Evolutionary conservation across 306 rosid genomes (phyloP).

Genomic region (Urtica urens): DNA sequence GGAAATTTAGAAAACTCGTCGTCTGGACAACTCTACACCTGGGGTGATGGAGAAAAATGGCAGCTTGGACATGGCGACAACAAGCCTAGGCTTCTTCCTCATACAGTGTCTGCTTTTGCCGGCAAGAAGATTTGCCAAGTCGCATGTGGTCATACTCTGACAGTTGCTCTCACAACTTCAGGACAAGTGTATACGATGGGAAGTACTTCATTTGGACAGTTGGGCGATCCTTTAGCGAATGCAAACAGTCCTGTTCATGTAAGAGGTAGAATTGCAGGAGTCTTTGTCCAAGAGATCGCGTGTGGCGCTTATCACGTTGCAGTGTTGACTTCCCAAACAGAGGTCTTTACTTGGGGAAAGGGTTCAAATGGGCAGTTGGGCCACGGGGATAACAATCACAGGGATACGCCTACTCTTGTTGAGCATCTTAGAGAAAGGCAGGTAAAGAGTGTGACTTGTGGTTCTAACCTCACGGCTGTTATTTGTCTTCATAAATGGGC

Average conservation of each 20-base stretch:
- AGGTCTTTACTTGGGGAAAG: constrained; percentile 97
- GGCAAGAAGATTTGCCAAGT: constrained; percentile 59
- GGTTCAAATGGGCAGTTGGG: constrained; percentile 97
- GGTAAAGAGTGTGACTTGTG: constrained; percentile 69
- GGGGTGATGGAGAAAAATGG: constrained; percentile 97
- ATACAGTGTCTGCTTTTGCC: constrained; percentile 48
- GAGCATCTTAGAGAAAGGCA: constrained; percentile 56
- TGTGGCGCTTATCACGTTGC: constrained; percentile 94
- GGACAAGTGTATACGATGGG: constrained; percentile 90
- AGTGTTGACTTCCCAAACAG: constrained; percentile 70
- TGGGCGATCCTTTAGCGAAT: constrained; percentile 60
- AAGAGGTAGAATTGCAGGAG: constrained; percentile 46
- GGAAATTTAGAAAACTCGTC: constrained; percentile 38
- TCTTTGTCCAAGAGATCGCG: constrained; percentile 67
- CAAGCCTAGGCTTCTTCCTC: constrained; percentile 58
- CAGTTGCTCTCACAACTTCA: constrained; percentile 64
- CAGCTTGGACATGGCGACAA: constrained; percentile 71
- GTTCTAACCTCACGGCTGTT: constrained; percentile 82
- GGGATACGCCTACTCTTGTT: constrained; percentile 68
- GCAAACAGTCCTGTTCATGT: constrained; percentile 61
- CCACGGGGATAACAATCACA: constrained; percentile 69
- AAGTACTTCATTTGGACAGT: constrained; percentile 71
- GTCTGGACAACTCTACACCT: constrained; percentile 65
- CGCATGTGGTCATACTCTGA: constrained; percentile 79
- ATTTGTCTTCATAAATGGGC: constrained; percentile 83